Base-by-base conservation (phyloP, 2,329 filamentous ascomycete species). In the Thielaviopsis euricoi region DNA sequence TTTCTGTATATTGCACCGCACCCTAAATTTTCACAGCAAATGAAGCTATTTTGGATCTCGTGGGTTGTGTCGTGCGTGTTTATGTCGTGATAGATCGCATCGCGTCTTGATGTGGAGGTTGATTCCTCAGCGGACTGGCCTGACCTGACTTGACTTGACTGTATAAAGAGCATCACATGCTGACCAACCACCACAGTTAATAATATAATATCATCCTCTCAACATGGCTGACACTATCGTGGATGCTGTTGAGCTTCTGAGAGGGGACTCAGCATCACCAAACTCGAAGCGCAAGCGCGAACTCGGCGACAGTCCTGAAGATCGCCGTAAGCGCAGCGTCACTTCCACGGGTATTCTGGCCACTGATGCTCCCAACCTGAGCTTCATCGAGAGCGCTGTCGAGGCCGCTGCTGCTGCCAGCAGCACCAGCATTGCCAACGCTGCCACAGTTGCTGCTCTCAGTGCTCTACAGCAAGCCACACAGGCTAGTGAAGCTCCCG, bases 221-320 rank as follows among this genome's bases (percentile, higher is more conserved):
- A 56, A 17, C 25, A 61, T 61, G 59, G n/a, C 53, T 25, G 59
- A 61, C 37, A 25, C 23, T 17, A 52, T 61, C 46, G 50, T 46
- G 1, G 53, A 58, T 51, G 17, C 55, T 22, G 56, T 56, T 37
- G 56, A 58, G 23, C 53, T 60, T 29, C 48, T 60, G 1, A 60
- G 57, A 52, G 55, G 25, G 10, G 56, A 21, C 25, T 57, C 60
- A 40, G 65, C 69, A 63, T 71, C 73, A 57, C 76, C 77, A 12
- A 69, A 69, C 17, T 73, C 76, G 65, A 82, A 81, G 69, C 71
- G 78, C 60, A 81, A 81, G 71, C 76, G 78, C 56, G 71, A 73
- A 58, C 64, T 65, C 15, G 67, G 69, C 22, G 76, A 76, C 57
- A 79, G 74, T 40, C 75, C 77, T 7, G 75, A 74, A 55, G 67